Percentiles rank a stretch among this genome's conserved stretches.
These are phyloP conservation scores for Chaetothyriales sp. DNA, from an alignment of 2,329 filamentous ascomycete genomes.

Conservation along the genomic window DNA sequence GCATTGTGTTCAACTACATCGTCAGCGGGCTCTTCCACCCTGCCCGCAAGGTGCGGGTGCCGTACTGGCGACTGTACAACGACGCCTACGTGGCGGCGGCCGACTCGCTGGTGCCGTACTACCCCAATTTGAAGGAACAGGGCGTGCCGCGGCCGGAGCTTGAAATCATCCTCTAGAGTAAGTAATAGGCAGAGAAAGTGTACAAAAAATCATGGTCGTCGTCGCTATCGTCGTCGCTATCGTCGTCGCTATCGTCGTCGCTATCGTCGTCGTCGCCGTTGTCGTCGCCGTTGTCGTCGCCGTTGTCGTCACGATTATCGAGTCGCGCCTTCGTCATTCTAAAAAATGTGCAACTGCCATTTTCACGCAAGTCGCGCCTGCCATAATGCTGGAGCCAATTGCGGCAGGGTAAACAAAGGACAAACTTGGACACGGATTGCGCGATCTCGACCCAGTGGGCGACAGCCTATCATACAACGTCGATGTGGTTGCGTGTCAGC, in stretches of 20 bases:
- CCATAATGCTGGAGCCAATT: background rate
- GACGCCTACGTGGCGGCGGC: slow-evolving; percentile 89
- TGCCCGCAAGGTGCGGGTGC: slow-evolving; percentile 79
- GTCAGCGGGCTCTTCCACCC: slow-evolving; percentile 97
- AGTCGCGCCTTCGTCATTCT: too few relatives aligned
- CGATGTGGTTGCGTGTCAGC: background rate
- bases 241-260: too few relatives aligned
- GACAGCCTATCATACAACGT: background rate
- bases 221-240: too few relatives aligned
- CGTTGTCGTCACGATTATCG: too few relatives aligned
- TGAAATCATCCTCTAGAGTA: slow-evolving; percentile 50
- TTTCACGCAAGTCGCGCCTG: background rate
- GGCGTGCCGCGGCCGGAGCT: slow-evolving; percentile 65
- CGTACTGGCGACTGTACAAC: slow-evolving; percentile 96
- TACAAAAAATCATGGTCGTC: too few relatives aligned
- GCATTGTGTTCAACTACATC: slow-evolving; percentile 90
- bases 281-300: too few relatives aligned
- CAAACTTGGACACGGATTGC: background rate
- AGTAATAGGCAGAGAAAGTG: background rate
- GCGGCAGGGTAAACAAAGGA: background rate
- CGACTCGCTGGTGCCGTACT: slow-evolving; percentile 92
- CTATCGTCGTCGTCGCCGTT: too few relatives aligned
- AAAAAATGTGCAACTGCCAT: too few relatives aligned
- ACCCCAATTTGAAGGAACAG: slow-evolving; percentile 72
- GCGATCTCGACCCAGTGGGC: background rate